phyloP scores from a whole-genome alignment of 176 grass and related monocot species.

The Secale cereale region DNA sequence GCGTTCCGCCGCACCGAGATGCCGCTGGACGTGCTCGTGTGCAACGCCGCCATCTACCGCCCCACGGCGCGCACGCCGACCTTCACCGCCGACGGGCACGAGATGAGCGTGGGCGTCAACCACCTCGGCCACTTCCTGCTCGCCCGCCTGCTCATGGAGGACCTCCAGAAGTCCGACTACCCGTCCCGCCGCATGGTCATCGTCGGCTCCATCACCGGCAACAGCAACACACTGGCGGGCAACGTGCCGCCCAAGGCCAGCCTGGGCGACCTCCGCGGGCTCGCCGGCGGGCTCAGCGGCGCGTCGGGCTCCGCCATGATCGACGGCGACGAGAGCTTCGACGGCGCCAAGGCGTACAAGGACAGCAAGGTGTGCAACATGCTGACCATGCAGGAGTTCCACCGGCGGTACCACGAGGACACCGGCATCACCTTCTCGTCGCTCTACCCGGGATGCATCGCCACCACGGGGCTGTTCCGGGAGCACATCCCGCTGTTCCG shows the following conservation, averaged over 20 bases:
- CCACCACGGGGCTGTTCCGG: slow-evolving; percentile 74
- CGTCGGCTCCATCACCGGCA: slow-evolving; percentile 90
- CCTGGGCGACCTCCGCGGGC: slow-evolving; percentile 68
- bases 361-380: slow-evolving; percentile 99
- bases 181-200: slow-evolving; percentile 78
- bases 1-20: slow-evolving; percentile 53
- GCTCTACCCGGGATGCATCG: slow-evolving; percentile 83
- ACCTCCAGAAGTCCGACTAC: slow-evolving; percentile 69
- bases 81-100: slow-evolving; percentile 72
- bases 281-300: slow-evolving; percentile 42
- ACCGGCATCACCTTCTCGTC: slow-evolving; percentile 87
- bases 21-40: slow-evolving; percentile 78
- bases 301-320: slow-evolving; percentile 70
- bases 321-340: slow-evolving; percentile 62
- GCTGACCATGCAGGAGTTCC: slow-evolving; percentile 96
- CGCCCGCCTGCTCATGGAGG: slow-evolving; percentile 51
- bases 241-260: slow-evolving; percentile 85
- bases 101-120: slow-evolving; percentile 97
- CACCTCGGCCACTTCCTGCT: slow-evolving; percentile 94
- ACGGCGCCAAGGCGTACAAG: slow-evolving; percentile 97
- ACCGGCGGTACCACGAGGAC: slow-evolving; percentile 77
- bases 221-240: slow-evolving; percentile 82
- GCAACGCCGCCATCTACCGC: slow-evolving; percentile 90
- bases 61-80: slow-evolving; percentile 68
- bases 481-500: slow-evolving; percentile 84